These are phyloP conservation scores for Aspergillus pseudoterreus DNA, from an alignment of 2,329 filamentous ascomycete species.

Conservation along the genomic window DNA sequence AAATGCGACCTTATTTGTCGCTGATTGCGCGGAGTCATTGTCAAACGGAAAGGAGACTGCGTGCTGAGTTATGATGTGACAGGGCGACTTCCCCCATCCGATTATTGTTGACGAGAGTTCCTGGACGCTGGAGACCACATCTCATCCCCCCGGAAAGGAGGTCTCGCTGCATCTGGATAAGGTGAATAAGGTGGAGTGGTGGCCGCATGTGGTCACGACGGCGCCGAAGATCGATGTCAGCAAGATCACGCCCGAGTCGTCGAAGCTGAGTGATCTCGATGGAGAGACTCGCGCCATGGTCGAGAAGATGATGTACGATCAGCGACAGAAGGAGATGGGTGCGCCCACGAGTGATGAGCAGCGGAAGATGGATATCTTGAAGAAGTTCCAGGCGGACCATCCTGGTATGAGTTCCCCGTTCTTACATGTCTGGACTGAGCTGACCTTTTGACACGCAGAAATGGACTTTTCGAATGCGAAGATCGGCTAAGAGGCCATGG, in stretches of 20 bases:
- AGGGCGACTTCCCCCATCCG: constrained; percentile 82
- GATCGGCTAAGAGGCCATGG: constrained; percentile 43
- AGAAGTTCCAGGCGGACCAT: constrained; percentile 84
- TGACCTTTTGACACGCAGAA: constrained; percentile 37
- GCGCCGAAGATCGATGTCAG: constrained; percentile 92
- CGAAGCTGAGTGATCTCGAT: constrained; percentile 86
- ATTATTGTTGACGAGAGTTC: constrained; percentile 84
- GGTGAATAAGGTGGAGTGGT: constrained; percentile 96
- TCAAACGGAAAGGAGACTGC: not conserved
- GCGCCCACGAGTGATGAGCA: constrained; percentile 89
- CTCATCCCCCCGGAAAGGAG: constrained; percentile 59
- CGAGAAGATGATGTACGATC: constrained; percentile 99
- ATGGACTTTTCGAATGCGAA: constrained; percentile 67
- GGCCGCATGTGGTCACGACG: constrained; percentile 81
- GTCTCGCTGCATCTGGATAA: constrained; percentile 92
- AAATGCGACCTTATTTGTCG: too few relatives aligned
- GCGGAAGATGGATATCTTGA: constrained; percentile 88
- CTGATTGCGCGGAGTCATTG: too few relatives aligned
- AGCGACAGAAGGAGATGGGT: constrained; percentile 91
- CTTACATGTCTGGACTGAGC: not conserved
- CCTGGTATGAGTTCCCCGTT: constrained; percentile 39
- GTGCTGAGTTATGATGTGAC: constrained; percentile 2
- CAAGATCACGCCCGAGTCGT: constrained; percentile 92
- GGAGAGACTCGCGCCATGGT: constrained; percentile 96
- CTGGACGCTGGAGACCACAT: constrained; percentile 78